Evolutionary conservation across 2,329 filamentous ascomycete species (phyloP).

Genomic region (Botryotinia calthae): DNA sequence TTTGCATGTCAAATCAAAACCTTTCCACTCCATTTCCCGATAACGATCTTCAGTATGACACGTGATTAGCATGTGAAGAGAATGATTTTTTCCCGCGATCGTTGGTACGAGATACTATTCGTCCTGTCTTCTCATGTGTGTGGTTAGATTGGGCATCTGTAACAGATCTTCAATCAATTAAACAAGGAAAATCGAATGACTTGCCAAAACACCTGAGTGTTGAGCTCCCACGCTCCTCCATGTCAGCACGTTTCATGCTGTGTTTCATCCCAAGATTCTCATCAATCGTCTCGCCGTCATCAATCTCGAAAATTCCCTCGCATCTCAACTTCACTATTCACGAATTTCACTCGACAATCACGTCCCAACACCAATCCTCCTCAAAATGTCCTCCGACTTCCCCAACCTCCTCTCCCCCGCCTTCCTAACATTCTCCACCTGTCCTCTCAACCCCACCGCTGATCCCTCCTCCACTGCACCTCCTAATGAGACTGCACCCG

Average conservation of each 20-base stretch:
- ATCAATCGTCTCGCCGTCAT: not conserved
- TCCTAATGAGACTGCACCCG: conserved; percentile 3
- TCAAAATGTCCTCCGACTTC: conserved; percentile 19
- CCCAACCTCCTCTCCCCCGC: conserved; percentile 26
- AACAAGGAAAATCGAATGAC: not conserved
- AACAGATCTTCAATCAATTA: not conserved
- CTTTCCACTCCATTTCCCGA: not conserved
- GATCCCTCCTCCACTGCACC: conserved; percentile 1
- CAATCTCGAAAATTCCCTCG: not conserved
- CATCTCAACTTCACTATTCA: no score
- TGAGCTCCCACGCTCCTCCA: conserved; percentile 5
- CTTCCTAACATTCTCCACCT: conserved; percentile 30
- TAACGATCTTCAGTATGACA: not conserved
- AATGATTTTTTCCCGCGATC: not conserved
- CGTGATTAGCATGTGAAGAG: conserved; percentile 5
- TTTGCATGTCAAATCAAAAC: conserved; percentile 7
- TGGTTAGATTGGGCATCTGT: not conserved
- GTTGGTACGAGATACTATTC: not conserved
- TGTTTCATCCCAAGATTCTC: not conserved
- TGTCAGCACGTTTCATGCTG: not conserved
- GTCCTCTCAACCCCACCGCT: conserved; percentile 23
- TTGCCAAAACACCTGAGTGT: not conserved
- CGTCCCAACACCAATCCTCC: not conserved
- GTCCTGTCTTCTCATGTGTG: not conserved
- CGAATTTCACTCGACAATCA: not conserved